A percentile compares a stretch with the other conserved stretches of the same genome.
These are phyloP conservation scores for Cutaneotrichosporon dermatis DNA, from an alignment of 1,284 basidiomycete genomes.

Conservation along the genomic window DNA sequence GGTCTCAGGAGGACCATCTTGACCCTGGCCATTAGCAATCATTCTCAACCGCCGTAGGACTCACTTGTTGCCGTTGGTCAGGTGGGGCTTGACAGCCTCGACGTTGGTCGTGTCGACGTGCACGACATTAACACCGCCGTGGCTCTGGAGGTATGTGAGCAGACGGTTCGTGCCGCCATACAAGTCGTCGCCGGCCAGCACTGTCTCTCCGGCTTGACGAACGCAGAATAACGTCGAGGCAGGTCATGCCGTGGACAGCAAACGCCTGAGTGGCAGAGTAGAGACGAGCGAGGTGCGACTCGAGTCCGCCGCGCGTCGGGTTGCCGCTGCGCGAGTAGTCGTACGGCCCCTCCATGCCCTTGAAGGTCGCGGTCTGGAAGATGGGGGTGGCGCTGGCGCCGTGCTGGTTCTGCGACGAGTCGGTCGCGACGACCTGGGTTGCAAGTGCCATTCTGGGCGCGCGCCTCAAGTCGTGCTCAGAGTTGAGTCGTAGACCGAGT, in stretches of 20 bases:
- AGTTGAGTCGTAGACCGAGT: slow-evolving; percentile 32
- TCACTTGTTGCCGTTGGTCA: slow-evolving; percentile 60
- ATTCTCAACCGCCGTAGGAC: too few relatives aligned
- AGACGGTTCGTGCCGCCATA: slow-evolving; percentile 98
- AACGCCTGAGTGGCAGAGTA: slow-evolving; percentile 84
- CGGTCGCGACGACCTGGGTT: slow-evolving; percentile 72
- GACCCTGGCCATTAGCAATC: slow-evolving; percentile 33
- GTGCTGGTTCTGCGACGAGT: slow-evolving; percentile 84
- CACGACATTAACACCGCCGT: slow-evolving; percentile 84
- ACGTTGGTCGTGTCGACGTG: slow-evolving; percentile 84
- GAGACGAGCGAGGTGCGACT: slow-evolving; percentile 92
- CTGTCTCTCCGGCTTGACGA: slow-evolving; percentile 88
- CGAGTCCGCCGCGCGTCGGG: slow-evolving; percentile 90
- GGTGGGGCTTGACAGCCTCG: slow-evolving; percentile 58
- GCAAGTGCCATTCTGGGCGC: slow-evolving; percentile 44
- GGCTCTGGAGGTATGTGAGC: slow-evolving; percentile 79
- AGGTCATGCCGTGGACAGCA: slow-evolving; percentile 97
- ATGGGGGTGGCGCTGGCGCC: slow-evolving; percentile 92
- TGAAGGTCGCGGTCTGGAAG: slow-evolving; percentile 98
- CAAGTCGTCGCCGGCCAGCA: slow-evolving; percentile 94
- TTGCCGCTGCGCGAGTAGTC: slow-evolving; percentile 96
- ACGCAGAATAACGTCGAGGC: slow-evolving; percentile 90
- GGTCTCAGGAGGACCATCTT: slow-evolving; percentile 93
- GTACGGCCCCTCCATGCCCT: slow-evolving; percentile 78
- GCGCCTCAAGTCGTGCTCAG: slow-evolving; percentile 32